phyloP scores from a whole-genome alignment of 1,139 yeast genomes.

The Hansenula sp. region DNA sequence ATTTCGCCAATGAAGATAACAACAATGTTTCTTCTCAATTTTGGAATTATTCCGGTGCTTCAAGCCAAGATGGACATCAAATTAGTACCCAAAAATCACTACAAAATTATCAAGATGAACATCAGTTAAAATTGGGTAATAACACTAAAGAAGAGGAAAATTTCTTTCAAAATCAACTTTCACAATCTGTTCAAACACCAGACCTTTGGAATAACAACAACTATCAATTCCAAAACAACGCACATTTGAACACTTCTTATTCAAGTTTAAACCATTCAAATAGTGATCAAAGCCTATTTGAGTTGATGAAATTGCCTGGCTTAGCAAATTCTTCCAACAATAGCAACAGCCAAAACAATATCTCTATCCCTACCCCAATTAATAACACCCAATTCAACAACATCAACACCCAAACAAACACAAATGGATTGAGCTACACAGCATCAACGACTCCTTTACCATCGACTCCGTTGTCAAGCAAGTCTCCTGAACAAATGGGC shows the following conservation, averaged over 20 bases:
- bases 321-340: not conserved
- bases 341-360: not conserved
- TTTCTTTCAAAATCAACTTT: not conserved
- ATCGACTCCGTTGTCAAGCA: not conserved
- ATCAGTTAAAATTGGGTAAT: not conserved
- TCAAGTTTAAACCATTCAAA: not conserved
- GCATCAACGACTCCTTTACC: slow-evolving; percentile 1
- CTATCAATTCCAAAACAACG: not conserved
- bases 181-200: not conserved
- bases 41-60: not conserved
- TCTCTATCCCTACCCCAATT: not conserved
- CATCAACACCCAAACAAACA: not conserved
- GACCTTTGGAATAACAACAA: slow-evolving; percentile 1
- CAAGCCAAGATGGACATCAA: not conserved
- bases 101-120: not conserved
- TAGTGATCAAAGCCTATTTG: slow-evolving; percentile 1
- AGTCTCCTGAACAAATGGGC: slow-evolving; percentile 2
- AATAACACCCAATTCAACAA: not conserved
- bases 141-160: slow-evolving; percentile 1
- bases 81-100: not conserved
- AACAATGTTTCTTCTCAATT: not conserved
- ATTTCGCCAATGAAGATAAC: not conserved
- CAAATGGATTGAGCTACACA: slow-evolving; percentile 1
- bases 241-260: not conserved
- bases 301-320: not conserved